Percentiles rank a stretch among this genome's conserved stretches.
Evolutionary conservation across 306 rosid genomes (phyloP).

Genomic region (Hippophae gyantsensis): DNA sequence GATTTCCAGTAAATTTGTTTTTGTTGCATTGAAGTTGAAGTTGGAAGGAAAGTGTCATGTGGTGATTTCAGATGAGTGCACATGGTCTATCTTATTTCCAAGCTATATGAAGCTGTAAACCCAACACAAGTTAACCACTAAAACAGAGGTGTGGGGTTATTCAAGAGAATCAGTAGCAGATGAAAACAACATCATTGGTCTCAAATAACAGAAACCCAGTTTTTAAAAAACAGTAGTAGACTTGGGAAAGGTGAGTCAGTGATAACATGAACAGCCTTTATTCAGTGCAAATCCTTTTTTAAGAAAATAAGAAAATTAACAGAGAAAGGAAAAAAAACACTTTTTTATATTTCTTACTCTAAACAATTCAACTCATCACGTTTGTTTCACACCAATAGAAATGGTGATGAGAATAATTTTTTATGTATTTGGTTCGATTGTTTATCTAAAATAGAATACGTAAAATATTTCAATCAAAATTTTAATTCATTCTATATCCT

Average conservation of each 20-base stretch:
- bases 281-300: constrained; percentile 9
- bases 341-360: too few relatives aligned
- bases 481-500: too few relatives aligned
- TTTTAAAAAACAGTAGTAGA: constrained; percentile 12
- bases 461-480: too few relatives aligned
- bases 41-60: constrained; percentile 48
- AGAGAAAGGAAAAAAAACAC: too few relatives aligned
- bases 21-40: constrained; percentile 25
- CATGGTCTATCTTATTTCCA: constrained; percentile 66
- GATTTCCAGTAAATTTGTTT: not conserved
- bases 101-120: constrained; percentile 19
- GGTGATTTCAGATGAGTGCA: constrained; percentile 67
- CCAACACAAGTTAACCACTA: constrained; percentile 13
- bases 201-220: constrained; percentile 8
- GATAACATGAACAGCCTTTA: constrained; percentile 8
- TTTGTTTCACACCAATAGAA: too few relatives aligned
- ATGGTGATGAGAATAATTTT: too few relatives aligned
- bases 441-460: too few relatives aligned
- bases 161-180: constrained; percentile 48
- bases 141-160: constrained; percentile 26
- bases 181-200: constrained; percentile 25
- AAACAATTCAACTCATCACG: too few relatives aligned
- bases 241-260: constrained; percentile 34
- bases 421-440: too few relatives aligned
- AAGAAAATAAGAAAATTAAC: not conserved